These are phyloP conservation scores for Nicotiana otophora DNA, from an alignment of 257 asterid species.

Conservation along the genomic window DNA sequence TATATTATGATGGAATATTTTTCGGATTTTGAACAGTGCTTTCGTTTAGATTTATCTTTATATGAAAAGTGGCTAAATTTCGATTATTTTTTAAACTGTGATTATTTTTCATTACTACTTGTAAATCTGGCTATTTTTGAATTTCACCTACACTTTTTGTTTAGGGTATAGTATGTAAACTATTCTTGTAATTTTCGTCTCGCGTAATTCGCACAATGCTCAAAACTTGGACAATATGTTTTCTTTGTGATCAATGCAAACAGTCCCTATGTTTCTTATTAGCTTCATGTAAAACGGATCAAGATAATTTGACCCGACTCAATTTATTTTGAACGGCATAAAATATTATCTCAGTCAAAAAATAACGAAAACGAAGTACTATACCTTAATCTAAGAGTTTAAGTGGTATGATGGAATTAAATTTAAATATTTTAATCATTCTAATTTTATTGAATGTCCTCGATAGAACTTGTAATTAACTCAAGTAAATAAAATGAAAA, in stretches of 20 bases:
- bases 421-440: neutral
- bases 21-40: too few species aligned
- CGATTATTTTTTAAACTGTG: too few species aligned
- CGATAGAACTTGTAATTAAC: neutral
- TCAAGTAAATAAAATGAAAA: neutral
- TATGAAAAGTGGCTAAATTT: too few species aligned
- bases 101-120: too few species aligned
- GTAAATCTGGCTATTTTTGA: too few species aligned
- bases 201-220: too few species aligned
- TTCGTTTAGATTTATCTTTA: too few species aligned
- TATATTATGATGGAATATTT: too few species aligned
- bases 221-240: neutral
- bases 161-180: too few species aligned
- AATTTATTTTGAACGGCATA: neutral
- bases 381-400: neutral
- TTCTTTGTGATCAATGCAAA: neutral
- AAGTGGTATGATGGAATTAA: neutral
- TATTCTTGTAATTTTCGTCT: too few species aligned
- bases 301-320: neutral
- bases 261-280: neutral
- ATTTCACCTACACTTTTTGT: too few species aligned
- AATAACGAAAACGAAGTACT: too few species aligned
- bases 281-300: neutral
- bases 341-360: neutral
- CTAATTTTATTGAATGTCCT: neutral